Conservation (phyloP, 202 grass and related monocot species). For the Schoenoplectus tabernaemontani region DNA sequence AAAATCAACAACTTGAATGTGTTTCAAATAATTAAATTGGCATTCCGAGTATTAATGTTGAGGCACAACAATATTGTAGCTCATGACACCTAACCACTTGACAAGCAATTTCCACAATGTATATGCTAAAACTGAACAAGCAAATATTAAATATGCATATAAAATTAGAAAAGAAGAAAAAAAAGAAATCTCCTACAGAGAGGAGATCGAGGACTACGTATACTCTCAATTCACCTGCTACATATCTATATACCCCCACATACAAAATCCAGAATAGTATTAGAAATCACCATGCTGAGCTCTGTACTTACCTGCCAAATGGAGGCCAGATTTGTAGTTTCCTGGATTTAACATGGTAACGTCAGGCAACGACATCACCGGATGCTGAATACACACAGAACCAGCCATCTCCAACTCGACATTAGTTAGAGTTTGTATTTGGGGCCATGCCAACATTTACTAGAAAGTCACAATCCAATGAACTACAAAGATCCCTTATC, state of each 20-base stretch:
- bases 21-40: no score
- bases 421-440: conserved; percentile 15
- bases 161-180: no score
- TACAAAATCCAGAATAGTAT: conserved; percentile 12
- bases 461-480: not conserved
- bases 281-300: conserved; percentile 5
- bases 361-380: conserved; percentile 8
- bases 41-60: not conserved
- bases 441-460: not conserved
- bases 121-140: not conserved
- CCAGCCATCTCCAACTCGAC: conserved; percentile 21
- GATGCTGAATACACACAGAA: conserved; percentile 23
- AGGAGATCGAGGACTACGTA: no score
- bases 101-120: no score
- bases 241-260: not conserved
- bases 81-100: no score
- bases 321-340: conserved; percentile 23
- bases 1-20: no score
- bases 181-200: no score
- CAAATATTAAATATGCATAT: no score
- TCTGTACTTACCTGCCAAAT: conserved; percentile 11
- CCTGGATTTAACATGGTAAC: not conserved
- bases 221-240: no score
- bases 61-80: no score
- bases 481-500: conserved; percentile 8